Evolutionary conservation across 2,329 filamentous ascomycete species (phyloP).

Genomic region (Calonectria fujianensis): DNA sequence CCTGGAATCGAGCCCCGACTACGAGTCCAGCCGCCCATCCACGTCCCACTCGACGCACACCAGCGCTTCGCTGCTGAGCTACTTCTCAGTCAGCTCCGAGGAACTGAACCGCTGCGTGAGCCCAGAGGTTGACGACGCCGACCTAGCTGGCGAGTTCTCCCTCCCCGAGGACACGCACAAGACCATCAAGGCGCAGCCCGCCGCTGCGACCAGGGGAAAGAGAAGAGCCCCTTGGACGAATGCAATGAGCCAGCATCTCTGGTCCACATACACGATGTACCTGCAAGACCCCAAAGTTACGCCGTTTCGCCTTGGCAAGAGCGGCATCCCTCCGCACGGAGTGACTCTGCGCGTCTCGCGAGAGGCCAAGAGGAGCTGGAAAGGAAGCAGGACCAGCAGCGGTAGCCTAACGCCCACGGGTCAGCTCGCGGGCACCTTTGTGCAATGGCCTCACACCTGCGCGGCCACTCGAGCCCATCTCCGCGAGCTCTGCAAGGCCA

Average conservation of each 20-base stretch:
- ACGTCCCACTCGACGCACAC: constrained; percentile 77
- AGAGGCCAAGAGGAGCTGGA: constrained; percentile 80
- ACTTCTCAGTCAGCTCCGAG: constrained; percentile 73
- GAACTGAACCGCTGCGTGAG: constrained; percentile 72
- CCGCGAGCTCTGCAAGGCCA: constrained; percentile 77
- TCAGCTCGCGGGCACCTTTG: constrained; percentile 68
- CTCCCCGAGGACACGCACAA: constrained; percentile 57
- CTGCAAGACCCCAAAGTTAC: constrained; percentile 81
- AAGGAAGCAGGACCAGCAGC: constrained; percentile 68
- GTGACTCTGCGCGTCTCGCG: constrained; percentile 80
- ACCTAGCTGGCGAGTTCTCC: constrained; percentile 51
- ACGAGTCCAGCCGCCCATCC: constrained; percentile 76
- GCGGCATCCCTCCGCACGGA: constrained; percentile 78
- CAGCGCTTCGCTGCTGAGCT: constrained; percentile 74
- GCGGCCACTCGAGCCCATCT: constrained; percentile 78
- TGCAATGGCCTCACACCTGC: constrained; percentile 79
- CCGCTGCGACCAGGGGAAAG: constrained; percentile 52
- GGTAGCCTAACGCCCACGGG: constrained; percentile 74
- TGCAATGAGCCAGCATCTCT: constrained; percentile 79
- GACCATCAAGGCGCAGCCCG: constrained; percentile 55
- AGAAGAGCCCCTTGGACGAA: constrained; percentile 78
- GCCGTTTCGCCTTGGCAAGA: constrained; percentile 78
- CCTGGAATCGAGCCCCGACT: constrained; percentile 75
- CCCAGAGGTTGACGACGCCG: constrained; percentile 63
- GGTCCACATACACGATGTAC: constrained; percentile 79